Base-by-base conservation (phyloP, 371 early-diverging fungal species). In the Mortierella sp. region DNA sequence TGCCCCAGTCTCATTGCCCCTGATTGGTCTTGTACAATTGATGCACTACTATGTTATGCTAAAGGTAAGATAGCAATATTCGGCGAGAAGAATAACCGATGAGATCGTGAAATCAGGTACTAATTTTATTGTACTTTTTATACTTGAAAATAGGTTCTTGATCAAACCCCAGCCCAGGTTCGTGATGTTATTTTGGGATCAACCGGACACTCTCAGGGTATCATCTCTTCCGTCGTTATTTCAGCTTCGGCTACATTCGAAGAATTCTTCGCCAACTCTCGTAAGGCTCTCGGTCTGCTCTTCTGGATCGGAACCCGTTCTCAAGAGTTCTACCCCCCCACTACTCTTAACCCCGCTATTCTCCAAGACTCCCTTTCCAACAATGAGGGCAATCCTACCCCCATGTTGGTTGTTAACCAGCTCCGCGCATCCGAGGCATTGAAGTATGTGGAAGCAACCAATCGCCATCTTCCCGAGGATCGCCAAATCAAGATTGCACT, bases 201-300 rank as follows among this genome's bases (percentile, higher is more conserved):
- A 47, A 96, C 97, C 26, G 98, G 98, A 78, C 98, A 97, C 83
- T 93, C 93, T 75, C 98, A 97, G 85, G 98, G 98, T 66, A 93
- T 97, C 70, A 91, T 97, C 76, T 91, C 96, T 22, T 93, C 98
- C 23, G 95, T 94, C 28, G 96, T 94, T 60, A 91, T 97, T 81
- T 88, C 98, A 34, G 82, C 94, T 19, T 94, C 97, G 56, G 83
- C 89, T 37, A 92, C 96, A 40, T 92, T 93, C 60, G 93, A 93
- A 64, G 93, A 93, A 28, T 96, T 97, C 82, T 75, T 91, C 60
- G 75, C 73, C 62, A 95, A 95, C 82, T 89, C 95, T 31, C 92
- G 92, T 83, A 95, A 95, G 85, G 96, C 96, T 1, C 89, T 97
- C 32, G 92, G 92, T 59, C 86, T 96, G 74, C 87, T 97, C 42